Percentiles rank a stretch among this genome's conserved stretches.
These are phyloP conservation scores for Geotrichum carabidarum DNA, from an alignment of 1,139 yeast species.

Conservation along the genomic window DNA sequence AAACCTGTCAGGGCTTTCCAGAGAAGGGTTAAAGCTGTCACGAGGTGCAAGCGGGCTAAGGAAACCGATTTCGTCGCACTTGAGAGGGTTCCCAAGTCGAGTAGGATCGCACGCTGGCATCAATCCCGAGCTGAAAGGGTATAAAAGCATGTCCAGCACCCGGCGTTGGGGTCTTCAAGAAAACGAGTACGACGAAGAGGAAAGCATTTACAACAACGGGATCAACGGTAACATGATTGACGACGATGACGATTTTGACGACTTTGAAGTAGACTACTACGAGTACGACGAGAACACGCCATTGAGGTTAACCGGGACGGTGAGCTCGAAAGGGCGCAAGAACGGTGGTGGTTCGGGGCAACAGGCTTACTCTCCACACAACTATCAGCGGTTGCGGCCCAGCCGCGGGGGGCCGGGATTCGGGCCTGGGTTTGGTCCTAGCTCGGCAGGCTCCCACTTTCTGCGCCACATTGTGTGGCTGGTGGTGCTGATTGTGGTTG, in stretches of 20 bases:
- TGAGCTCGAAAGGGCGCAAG: slow-evolving; percentile 1
- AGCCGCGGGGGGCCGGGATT: neutral
- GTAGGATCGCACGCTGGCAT: no score
- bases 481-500: slow-evolving; percentile 26
- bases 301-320: neutral
- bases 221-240: slow-evolving; percentile 8
- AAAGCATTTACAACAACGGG: slow-evolving; percentile 15
- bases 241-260: slow-evolving; percentile 27
- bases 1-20: no score
- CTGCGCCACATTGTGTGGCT: slow-evolving; percentile 33
- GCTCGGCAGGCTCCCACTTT: slow-evolving; percentile 21
- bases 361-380: slow-evolving; percentile 33
- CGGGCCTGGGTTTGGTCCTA: slow-evolving; percentile 9
- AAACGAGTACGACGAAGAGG: slow-evolving; percentile 34
- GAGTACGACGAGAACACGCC: neutral
- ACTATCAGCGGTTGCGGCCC: slow-evolving; percentile 24
- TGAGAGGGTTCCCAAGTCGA: neutral
- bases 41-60: neutral
- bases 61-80: neutral
- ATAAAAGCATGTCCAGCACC: neutral
- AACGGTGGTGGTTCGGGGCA: slow-evolving; percentile 10
- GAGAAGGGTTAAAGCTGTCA: no score
- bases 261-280: slow-evolving; percentile 18
- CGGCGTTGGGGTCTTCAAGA: neutral
- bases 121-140: no score